Evolutionary conservation across 2,329 filamentous ascomycete genomes (phyloP).

Genomic region (Pleoardoris graminearum): DNA sequence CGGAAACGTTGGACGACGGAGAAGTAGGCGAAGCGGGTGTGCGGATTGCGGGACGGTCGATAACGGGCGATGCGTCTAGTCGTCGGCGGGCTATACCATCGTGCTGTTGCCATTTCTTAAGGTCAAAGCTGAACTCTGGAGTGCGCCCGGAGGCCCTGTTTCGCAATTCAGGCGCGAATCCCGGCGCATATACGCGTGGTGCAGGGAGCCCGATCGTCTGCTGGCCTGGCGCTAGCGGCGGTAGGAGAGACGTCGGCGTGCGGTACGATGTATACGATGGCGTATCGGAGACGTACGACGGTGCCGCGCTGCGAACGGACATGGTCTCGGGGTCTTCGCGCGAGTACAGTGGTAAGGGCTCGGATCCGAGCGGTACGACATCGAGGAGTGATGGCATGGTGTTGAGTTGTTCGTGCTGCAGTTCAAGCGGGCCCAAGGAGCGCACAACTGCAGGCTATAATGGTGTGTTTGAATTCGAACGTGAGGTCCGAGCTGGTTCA

Average conservation of each 20-base stretch:
- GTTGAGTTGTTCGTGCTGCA: constrained; percentile 3
- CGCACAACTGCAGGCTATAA: too few species aligned
- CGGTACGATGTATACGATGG: constrained; percentile 66
- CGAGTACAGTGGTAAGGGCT: constrained; percentile 38
- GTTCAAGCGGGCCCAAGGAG: too few species aligned
- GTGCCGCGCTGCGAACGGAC: constrained; percentile 68
- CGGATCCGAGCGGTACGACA: constrained; percentile 24
- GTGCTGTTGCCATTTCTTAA: too few species aligned
- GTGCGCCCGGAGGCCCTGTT: constrained; percentile 20
- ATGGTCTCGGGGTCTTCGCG: constrained; percentile 64
- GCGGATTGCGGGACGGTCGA: too few species aligned
- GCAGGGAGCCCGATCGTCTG: constrained; percentile 24
- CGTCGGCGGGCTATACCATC: too few species aligned
- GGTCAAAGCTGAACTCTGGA: constrained; percentile 55
- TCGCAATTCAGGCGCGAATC: constrained; percentile 33
- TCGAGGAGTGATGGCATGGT: constrained; percentile 36
- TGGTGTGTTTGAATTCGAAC: too few species aligned
- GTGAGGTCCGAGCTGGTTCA: too few species aligned
- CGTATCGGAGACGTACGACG: constrained; percentile 68
- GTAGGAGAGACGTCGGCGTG: constrained; percentile 18
- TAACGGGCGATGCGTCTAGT: too few species aligned
- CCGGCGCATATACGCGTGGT: constrained; percentile 7
- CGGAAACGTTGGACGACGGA: too few species aligned
- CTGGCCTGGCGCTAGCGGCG: constrained; percentile 16
- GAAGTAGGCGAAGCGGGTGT: too few species aligned